Evolutionary conservation across 352 stramenopile genomes (phyloP), one percentile per base, ranked within the genome.

Genomic region (Globisporangium uncinulatum): DNA sequence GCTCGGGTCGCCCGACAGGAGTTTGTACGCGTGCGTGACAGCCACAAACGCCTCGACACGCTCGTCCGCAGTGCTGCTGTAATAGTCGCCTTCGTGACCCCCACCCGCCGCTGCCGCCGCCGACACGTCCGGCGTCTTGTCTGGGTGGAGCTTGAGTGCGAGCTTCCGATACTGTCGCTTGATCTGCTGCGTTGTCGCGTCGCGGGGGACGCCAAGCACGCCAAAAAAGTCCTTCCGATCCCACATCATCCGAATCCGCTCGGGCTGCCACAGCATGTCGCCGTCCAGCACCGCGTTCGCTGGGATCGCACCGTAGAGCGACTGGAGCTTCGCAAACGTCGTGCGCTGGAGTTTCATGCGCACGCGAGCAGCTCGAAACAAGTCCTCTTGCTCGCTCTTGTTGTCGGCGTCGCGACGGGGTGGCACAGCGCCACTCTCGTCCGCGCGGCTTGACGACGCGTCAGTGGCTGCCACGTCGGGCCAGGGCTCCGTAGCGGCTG

Each of bases 131-230:
- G 57, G 45, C 17, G 59, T 69, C 63, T 94, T 94, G 69, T 94
- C 84, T 0, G 84, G 84, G 47, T 94, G 84, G 52, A 94, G 62
- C 59, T 92, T 92, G 37, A 94, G 66, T 54, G 83, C 84, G n/a
- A 94, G 70, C 56, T 89, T 91, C 19, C 84, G 81, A 51, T 92
- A 94, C 50, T 94, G 84, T 3, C 73, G 73, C 69, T 94, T 94
- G 58, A 94, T 86, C 59, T 86, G 70, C 56, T 89, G 74, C 13
- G 62, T 63, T 0, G 78, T 76, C 11, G 81, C 81, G 21, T 89
- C 76, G 14, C 77, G 75, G 0, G 81, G 78, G 3, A 89, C 63
- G 10, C 83, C 83, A 9, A 94, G 49, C 39, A 94, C 83, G 10
- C 81, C 83, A 47, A 89, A 80, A 37, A 89, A 77, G 51, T 94